A percentile compares a stretch with the other conserved stretches of the same genome.
These are phyloP conservation scores for Dryas alaskensis DNA, from an alignment of 306 rosid species.

Conservation along the genomic window DNA sequence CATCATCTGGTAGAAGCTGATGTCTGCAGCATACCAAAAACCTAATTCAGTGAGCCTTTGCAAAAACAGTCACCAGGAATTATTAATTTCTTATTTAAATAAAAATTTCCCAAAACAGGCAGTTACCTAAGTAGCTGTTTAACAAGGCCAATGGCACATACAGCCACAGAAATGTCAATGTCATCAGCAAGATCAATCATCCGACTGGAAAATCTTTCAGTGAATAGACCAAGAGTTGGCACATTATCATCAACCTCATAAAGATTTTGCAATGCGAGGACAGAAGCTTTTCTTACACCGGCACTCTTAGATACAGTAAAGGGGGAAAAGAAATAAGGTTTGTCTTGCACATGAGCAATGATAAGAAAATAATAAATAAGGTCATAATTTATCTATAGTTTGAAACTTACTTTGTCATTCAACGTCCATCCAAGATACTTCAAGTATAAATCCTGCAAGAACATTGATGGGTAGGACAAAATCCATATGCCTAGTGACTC, in stretches of 20 bases:
- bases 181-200: conserved; percentile 99
- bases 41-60: conserved; percentile 23
- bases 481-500: conserved; percentile 92
- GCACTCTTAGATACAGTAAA: conserved; percentile 56
- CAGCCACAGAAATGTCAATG: conserved; percentile 87
- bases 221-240: conserved; percentile 84
- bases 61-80: conserved; percentile 20
- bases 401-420: conserved; percentile 80
- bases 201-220: conserved; percentile 88
- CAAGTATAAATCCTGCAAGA: conserved; percentile 90
- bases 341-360: conserved; percentile 19
- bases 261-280: conserved; percentile 83
- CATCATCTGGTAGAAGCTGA: conserved; percentile 93
- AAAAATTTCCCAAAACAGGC: conserved; percentile 5
- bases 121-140: conserved; percentile 81
- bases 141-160: conserved; percentile 90
- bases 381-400: conserved; percentile 18
- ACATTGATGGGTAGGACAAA: conserved; percentile 88
- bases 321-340: conserved; percentile 21
- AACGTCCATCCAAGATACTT: conserved; percentile 97
- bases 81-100: not conserved
- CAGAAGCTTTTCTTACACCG: conserved; percentile 85
- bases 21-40: conserved; percentile 59
- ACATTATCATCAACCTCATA: conserved; percentile 88
- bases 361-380: conserved; percentile 10